Evolutionary conservation across 192 early-diverging fungal genomes (phyloP).

Genomic region (Linnemannia schmuckeri): DNA sequence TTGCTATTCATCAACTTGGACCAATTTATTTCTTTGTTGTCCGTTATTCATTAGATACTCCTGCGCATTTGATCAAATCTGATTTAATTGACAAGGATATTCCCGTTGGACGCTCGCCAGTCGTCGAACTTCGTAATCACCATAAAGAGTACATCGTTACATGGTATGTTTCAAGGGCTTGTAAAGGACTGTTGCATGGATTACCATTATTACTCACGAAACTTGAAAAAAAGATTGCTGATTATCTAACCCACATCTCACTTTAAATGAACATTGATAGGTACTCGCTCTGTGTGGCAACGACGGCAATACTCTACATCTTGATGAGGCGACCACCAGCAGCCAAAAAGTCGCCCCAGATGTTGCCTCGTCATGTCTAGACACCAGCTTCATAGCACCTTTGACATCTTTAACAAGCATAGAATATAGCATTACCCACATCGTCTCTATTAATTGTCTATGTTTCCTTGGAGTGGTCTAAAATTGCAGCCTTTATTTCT

Average conservation of each 20-base stretch:
- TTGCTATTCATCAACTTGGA: neutral
- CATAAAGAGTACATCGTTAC: constrained; percentile 92
- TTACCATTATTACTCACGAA: neutral
- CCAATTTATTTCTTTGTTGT: constrained; percentile 13
- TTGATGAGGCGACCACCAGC: constrained; percentile 70
- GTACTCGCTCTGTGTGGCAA: constrained; percentile 75
- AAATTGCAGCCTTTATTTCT: neutral
- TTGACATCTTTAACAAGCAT: neutral
- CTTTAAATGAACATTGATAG: constrained; percentile 21
- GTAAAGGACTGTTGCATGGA: neutral
- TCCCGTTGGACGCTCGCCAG: constrained; percentile 78
- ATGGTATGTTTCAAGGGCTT: constrained; percentile 70
- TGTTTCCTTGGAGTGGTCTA: neutral
- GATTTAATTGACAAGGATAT: constrained; percentile 68
- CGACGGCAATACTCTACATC: constrained; percentile 75
- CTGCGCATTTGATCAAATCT: constrained; percentile 59
- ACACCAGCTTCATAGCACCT: neutral
- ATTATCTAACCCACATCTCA: neutral
- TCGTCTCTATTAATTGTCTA: neutral
- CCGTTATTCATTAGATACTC: constrained; percentile 41
- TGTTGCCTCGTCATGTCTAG: constrained; percentile 51
- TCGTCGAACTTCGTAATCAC: constrained; percentile 85
- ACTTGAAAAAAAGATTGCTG: neutral
- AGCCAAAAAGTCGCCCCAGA: constrained; percentile 33
- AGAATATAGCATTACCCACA: neutral